phyloP scores from a whole-genome alignment of 2,329 filamentous ascomycete genomes.

The Sporothrix dimorphospora region DNA sequence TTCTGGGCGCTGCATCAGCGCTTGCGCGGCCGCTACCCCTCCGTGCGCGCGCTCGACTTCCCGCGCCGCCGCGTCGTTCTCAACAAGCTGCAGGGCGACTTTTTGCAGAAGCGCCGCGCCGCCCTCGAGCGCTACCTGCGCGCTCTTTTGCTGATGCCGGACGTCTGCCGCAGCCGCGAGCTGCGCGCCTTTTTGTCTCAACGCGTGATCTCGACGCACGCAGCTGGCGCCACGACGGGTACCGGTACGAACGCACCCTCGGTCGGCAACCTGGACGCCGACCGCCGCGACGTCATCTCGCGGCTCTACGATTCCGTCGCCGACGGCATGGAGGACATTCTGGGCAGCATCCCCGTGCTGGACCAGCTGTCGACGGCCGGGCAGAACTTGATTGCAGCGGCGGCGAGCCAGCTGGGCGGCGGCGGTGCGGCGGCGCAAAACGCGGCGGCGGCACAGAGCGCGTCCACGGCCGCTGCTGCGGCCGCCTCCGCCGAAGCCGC shows the following conservation, averaged over 20 bases:
- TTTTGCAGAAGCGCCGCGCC: conserved; percentile 82
- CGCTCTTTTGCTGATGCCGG: conserved; percentile 80
- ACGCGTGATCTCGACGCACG: conserved; percentile 62
- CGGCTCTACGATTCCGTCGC: conserved; percentile 95
- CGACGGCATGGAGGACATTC: conserved; percentile 96
- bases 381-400: conserved; percentile 84
- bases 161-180: conserved; percentile 92
- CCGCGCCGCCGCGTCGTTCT: conserved; percentile 89
- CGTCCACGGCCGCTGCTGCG: background rate
- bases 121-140: conserved; percentile 85
- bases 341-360: conserved; percentile 92
- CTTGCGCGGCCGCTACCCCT: conserved; percentile 80
- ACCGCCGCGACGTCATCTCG: conserved; percentile 85
- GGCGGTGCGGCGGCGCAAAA: conserved; percentile 43
- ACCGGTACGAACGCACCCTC: conserved; percentile 39
- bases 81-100: conserved; percentile 95
- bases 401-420: conserved; percentile 64
- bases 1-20: conserved; percentile 95
- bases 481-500: background rate
- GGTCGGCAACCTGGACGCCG: conserved; percentile 55
- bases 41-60: conserved; percentile 88
- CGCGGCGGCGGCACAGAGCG: background rate
- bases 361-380: conserved; percentile 92
- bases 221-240: conserved; percentile 43
- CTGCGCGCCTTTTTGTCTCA: conserved; percentile 91